Base-by-base conservation (phyloP, 495 filamentous ascomycete genomes). In the Neurospora sp. region DNA sequence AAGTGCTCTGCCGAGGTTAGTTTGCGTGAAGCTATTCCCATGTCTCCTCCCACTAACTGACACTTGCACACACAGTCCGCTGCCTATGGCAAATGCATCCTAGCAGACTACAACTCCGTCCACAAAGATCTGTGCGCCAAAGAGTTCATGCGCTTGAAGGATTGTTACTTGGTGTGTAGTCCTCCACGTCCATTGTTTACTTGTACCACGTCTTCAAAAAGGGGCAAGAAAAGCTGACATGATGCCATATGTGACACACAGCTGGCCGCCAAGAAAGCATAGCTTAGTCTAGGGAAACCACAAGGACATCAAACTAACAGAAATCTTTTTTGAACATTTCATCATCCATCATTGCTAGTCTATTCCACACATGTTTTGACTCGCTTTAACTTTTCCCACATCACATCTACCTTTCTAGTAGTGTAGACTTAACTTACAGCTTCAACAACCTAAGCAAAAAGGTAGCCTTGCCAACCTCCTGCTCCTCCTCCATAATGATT, bases 41-140 rank as follows among this genome's bases (percentile, higher is more conserved):
- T 41, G 20, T 44, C 27, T 37, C 42, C 9, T 70, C 16, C 16
- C 41, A 73, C 65, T 53, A 35, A 76, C 44, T 59, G 2, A 68
- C 35, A 35, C 31, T 35, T 35, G 31, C 31, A 3, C 12, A 68
- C 72, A 73, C 76, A 98, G 95, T 90, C 92, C 69, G 86, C 93
- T 9, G 86, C 87, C 18, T 99, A 98, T 77, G 96, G 96, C 70
- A 94, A 94, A 86, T 99, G 96, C 80, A 89, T 99, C 72, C 85
- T 96, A 41, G 88, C 88, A 9, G 95, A 99, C 79, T 98, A 96
- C 82, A 94, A 94, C 78, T 89, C 93, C 31, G 89, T 98, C 5
- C 87, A 94, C 75, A 97, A 97, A 76, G 93, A 98, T 80, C 94
- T 95, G 85, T 99, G 96, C 78, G 85, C 86, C 3, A 89, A 88